Percentiles rank a stretch among this genome's conserved stretches.
Conservation (phyloP, 2,329 filamentous ascomycete species). For the Xylariaceae sp. region DNA sequence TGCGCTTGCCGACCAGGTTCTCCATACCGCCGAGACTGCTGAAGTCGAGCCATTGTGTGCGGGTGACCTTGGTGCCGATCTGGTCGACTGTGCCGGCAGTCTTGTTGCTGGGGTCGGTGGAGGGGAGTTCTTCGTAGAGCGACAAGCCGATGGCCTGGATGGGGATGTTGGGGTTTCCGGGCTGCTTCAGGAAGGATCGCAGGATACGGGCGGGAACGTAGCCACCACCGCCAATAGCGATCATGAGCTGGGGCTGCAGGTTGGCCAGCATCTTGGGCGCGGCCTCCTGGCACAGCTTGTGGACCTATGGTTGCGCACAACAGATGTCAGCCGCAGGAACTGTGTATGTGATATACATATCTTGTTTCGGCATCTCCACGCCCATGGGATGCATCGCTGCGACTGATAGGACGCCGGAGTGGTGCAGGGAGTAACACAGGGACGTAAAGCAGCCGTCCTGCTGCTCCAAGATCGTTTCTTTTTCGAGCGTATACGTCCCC, state of each 20-base stretch:
- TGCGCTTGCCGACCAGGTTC: constrained; percentile 75
- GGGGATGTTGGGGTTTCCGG: constrained; percentile 86
- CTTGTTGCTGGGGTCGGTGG: constrained; percentile 46
- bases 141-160: constrained; percentile 99
- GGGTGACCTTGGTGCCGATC: constrained; percentile 88
- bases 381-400: neutral
- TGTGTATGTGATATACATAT: no score
- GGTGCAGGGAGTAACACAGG: neutral
- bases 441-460: neutral
- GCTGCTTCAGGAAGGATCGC: constrained; percentile 90
- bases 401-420: neutral
- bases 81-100: constrained; percentile 58
- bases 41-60: constrained; percentile 97
- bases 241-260: constrained; percentile 92
- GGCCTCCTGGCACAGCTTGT: constrained; percentile 90
- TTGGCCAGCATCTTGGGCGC: constrained; percentile 75
- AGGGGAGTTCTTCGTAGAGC: constrained; percentile 78
- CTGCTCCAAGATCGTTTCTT: neutral
- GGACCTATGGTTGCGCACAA: constrained; percentile 57
- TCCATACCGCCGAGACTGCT: constrained; percentile 62
- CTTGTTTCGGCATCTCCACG: neutral
- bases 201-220: constrained; percentile 97
- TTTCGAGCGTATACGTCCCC: neutral
- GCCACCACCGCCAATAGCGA: constrained; percentile 94
- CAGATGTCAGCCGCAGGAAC: constrained; percentile 13